These are phyloP conservation scores for Melampsora americana DNA, from an alignment of 1,284 basidiomycete species.

Conservation along the genomic window DNA sequence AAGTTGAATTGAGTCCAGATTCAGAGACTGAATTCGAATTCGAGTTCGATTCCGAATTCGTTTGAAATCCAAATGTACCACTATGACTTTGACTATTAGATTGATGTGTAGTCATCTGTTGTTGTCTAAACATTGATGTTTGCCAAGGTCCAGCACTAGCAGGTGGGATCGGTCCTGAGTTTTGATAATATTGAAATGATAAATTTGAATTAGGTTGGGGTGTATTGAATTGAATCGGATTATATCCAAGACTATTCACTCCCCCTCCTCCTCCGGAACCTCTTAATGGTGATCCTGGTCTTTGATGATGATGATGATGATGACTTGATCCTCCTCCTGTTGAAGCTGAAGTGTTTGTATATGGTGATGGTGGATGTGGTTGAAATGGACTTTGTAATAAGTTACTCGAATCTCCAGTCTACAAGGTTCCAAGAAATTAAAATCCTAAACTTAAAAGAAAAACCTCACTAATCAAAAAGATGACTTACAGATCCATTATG, in stretches of 20 bases:
- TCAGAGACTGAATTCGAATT: too few relatives aligned
- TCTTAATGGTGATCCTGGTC: conserved; percentile 33
- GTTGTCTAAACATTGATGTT: conserved; percentile 18
- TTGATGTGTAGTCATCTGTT: too few relatives aligned
- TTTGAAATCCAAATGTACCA: conserved; percentile 32
- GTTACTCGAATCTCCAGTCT: background rate
- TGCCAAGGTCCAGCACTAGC: conserved; percentile 37
- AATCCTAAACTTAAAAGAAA: too few relatives aligned
- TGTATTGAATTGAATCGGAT: conserved; percentile 18
- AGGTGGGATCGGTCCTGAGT: background rate
- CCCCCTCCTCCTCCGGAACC: conserved; percentile 3
- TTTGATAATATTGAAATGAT: conserved; percentile 5
- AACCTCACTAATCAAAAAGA: too few relatives aligned
- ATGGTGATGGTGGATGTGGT: conserved; percentile 3
- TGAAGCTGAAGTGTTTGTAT: conserved; percentile 6
- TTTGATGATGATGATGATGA: background rate
- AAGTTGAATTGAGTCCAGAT: background rate
- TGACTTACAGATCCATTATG: conserved; percentile 24
- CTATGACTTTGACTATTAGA: conserved; percentile 35
- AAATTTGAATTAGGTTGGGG: conserved; percentile 2
- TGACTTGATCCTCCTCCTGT: conserved; percentile 16
- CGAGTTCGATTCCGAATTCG: too few relatives aligned
- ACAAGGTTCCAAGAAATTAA: too few relatives aligned
- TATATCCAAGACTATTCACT: background rate
- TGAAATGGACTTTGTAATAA: conserved; percentile 38